Conservation (phyloP, 1,139 yeast genomes). For the Scheffersomyces titani region DNA sequence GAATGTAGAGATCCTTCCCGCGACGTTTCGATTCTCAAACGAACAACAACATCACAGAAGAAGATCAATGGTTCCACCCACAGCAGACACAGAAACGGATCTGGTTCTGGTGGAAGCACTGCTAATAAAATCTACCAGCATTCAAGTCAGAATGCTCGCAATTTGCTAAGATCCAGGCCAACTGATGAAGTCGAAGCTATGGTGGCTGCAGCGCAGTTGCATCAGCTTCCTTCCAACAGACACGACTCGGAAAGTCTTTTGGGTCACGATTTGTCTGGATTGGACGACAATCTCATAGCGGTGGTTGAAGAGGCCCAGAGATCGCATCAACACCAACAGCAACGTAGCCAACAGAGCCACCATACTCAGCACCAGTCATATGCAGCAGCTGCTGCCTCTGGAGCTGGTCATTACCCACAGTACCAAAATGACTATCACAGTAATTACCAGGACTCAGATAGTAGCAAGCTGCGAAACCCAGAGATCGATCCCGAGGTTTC, state of each 20-base stretch:
- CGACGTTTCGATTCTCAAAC: conserved; percentile 32
- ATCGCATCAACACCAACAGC: conserved; percentile 28
- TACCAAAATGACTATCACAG: conserved; percentile 25
- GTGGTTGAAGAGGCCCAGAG: conserved; percentile 68
- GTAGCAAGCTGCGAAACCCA: conserved; percentile 8
- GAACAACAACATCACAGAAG: conserved; percentile 19
- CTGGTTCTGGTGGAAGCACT: background rate
- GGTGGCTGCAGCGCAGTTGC: conserved; percentile 37
- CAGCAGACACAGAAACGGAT: conserved; percentile 17
- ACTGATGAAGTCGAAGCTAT: conserved; percentile 37
- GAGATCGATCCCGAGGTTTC: conserved; percentile 60
- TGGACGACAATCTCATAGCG: conserved; percentile 60
- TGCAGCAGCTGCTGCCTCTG: conserved; percentile 48
- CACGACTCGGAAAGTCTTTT: conserved; percentile 31
- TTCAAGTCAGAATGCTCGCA: conserved; percentile 20
- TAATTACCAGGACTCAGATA: conserved; percentile 11
- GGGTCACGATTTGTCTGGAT: conserved; percentile 41
- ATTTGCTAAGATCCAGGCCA: conserved; percentile 21
- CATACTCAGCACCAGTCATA: conserved; percentile 22
- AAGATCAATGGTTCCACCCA: conserved; percentile 13
- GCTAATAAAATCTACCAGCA: conserved; percentile 7
- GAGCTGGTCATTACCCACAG: conserved; percentile 24
- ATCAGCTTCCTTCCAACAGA: conserved; percentile 29
- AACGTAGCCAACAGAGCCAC: conserved; percentile 12
- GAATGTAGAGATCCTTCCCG: conserved; percentile 59